Base-by-base conservation (phyloP, 257 asterid genomes). In the Leonotis leonurus region DNA sequence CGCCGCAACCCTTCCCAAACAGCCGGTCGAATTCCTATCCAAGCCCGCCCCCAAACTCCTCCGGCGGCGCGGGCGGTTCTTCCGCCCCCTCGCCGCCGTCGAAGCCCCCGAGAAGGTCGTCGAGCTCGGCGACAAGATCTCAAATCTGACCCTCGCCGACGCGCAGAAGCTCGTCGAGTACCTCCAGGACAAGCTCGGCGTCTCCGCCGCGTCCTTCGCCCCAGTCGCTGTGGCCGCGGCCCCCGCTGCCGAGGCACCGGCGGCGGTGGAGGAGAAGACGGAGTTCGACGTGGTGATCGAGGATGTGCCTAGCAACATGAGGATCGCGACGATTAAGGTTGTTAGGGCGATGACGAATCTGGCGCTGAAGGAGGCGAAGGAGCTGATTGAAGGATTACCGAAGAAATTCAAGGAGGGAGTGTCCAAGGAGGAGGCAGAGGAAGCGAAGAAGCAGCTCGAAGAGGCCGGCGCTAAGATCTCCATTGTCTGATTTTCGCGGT, bases 121-220 rank as follows among this genome's bases (percentile, higher is more conserved):
- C 44, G 72, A 76, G 10, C 86, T 92, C 50, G 98, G 95, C 9
- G 85, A 92, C 72, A 85, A 92, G 76, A 91, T 91, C 52, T 86
- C 98, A 9, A 81, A 69, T 58, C 72, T 91, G 8, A 81, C 98
- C 55, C 85, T 92, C 3, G 78, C 95, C 60, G 97, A 92, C 48
- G 98, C 98, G 0, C 98, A 92, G 77, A 92, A 86, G 62, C 98
- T 92, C 69, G 98, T 92, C 40, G 97, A 92, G 80, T 92, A 92
- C 73, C 95, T 92, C 72, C 95, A 91, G 78, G 98, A 88, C 70
- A 91, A 88, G 82, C 84, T 91, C 67, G 98, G 97, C 16, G 97
- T 91, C 6, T 68, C 97, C 29, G 98, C 96, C 10, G 97, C 98
- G 13, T 81, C 96, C 3, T 88, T 91, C 64, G 97, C 93, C 1